Evolutionary conservation across 805 yeast genomes (phyloP).

Genomic region (Myxozyma melibiosi): DNA sequence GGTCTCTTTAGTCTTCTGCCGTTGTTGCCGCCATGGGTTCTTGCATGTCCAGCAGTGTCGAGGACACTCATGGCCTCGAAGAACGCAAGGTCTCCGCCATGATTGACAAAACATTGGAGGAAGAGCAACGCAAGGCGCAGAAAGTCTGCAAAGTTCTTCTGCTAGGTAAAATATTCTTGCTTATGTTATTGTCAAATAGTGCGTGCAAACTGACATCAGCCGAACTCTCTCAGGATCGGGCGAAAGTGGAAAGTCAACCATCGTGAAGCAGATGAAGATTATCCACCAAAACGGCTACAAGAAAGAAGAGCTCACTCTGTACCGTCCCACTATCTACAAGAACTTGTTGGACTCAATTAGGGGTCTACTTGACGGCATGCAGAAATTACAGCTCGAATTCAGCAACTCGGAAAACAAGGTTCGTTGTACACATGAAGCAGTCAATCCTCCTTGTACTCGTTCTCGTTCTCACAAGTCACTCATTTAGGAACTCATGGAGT

Average conservation of each 20-base stretch:
- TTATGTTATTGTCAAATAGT: neutral
- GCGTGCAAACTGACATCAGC: too few species aligned
- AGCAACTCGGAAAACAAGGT: conserved; percentile 10
- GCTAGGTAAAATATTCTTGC: conserved; percentile 35
- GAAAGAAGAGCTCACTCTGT: conserved; percentile 69
- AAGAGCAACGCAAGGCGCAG: conserved; percentile 33
- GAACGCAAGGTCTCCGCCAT: conserved; percentile 26
- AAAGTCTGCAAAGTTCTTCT: conserved; percentile 71
- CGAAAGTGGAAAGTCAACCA: conserved; percentile 79
- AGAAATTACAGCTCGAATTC: conserved; percentile 8
- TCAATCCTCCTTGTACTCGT: too few species aligned
- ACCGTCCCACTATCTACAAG: conserved; percentile 75
- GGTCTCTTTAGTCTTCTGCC: neutral
- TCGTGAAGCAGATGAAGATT: conserved; percentile 79
- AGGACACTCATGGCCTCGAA: conserved; percentile 10
- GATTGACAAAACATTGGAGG: conserved; percentile 31
- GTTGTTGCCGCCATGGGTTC: conserved; percentile 18
- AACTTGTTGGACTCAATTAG: conserved; percentile 78
- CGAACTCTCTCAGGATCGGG: conserved; percentile 67
- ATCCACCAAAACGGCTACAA: conserved; percentile 72
- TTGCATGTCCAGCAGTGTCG: conserved; percentile 23
- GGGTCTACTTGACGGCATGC: conserved; percentile 57
- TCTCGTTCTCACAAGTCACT: conserved; percentile 38
- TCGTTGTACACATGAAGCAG: neutral
- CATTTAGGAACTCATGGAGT: conserved; percentile 8